Conservation (phyloP, 805 yeast genomes). For the Saccharomyces kudriavzevii region DNA sequence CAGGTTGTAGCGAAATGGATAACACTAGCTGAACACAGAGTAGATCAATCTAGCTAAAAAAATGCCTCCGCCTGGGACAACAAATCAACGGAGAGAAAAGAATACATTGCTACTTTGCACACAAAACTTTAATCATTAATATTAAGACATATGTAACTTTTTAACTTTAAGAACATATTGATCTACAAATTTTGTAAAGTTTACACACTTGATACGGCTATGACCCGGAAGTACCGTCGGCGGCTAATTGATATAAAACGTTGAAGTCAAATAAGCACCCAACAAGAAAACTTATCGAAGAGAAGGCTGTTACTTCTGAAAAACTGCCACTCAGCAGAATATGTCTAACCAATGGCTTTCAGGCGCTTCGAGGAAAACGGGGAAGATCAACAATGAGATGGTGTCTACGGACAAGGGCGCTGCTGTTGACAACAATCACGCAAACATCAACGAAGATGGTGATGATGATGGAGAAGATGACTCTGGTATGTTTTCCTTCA, state of each 20-base stretch:
- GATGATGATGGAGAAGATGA: not conserved
- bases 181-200: not conserved
- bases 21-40: slow-evolving; percentile 22
- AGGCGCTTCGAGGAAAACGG: not conserved
- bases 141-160: not conserved
- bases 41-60: slow-evolving; percentile 10
- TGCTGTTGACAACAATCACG: not conserved
- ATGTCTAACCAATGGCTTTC: not conserved
- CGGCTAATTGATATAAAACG: not conserved
- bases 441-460: not conserved
- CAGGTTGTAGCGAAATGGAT: slow-evolving; percentile 30
- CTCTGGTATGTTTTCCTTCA: not conserved
- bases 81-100: not conserved
- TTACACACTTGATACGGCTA: not conserved
- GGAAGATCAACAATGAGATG: not conserved
- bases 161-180: not conserved
- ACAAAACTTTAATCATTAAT: not conserved
- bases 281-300: not conserved
- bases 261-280: not conserved
- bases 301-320: not conserved
- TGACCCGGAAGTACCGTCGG: not conserved
- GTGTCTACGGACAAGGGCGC: not conserved
- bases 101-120: not conserved
- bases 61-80: not conserved
- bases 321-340: not conserved